Evolutionary conservation across 148 eudicot species (phyloP), one percentile per base, ranked within the genome.

Genomic region (Talinum fruticosum): DNA sequence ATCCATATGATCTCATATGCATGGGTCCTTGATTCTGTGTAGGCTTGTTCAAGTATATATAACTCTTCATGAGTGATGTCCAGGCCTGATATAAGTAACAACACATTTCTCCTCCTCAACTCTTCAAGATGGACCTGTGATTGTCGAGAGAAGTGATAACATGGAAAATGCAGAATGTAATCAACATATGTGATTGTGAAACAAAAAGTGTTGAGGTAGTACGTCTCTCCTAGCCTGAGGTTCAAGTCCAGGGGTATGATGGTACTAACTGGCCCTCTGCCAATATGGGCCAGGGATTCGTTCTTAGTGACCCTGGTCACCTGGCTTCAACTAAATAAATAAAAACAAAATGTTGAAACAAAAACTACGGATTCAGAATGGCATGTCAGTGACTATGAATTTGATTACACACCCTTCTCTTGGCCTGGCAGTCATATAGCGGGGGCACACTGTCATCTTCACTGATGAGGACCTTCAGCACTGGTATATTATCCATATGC

Each of bases 401-500:
- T 47, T 41, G 30, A 32, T 36, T 41, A 64, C 82, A 65, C 32
- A 87, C 94, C 89, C 86, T 72, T 78, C 76, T 81, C 66, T 89
- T 86, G 45, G 82, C 21, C 74, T 84, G 45, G 68, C 92, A 87
- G 64, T 89, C 91, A 77, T 23, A 73, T 19, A 91, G 83, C 28
- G 90, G 88, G n/a, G 45, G 84, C 47, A 74, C n/a, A 51, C 89
- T 89, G 21, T 89, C 91, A 76, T 73, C 82, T 78, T 82, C 71
- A 47, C 81, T 74, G 51, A 91, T 78, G 26, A 91, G 69, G 1
- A 75, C 64, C 75, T 59, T 87, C 53, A 91, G 83, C 35, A 85
- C 87, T 71, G 85, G 83, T 87, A 91, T 87, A 87, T 91, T 91
- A 82, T 91, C 96, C 13, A 86, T 79, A 66, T 89, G 92, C 70